These are phyloP conservation scores for Kwoniella europaea DNA, from an alignment of 768 basidiomycete species.

Conservation along the genomic window DNA sequence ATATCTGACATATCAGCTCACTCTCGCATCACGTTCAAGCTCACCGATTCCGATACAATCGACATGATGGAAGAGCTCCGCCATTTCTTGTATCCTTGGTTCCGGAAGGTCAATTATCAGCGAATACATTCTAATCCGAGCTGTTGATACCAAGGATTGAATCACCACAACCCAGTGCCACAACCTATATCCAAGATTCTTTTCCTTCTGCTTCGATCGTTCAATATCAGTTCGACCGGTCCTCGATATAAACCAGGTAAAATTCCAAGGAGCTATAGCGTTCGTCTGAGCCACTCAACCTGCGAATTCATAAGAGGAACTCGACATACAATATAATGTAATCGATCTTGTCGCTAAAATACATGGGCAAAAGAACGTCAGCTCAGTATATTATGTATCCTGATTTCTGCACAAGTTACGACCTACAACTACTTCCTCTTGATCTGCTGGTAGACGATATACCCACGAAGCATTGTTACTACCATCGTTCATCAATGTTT, in stretches of 20 bases:
- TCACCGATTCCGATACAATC: conserved; percentile 31
- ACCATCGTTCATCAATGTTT: background rate
- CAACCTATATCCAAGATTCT: conserved; percentile 30
- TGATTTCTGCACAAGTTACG: no score
- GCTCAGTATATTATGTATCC: background rate
- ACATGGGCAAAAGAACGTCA: background rate
- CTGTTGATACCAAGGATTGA: no score
- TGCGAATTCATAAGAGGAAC: background rate
- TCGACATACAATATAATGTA: conserved; percentile 26
- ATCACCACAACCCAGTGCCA: conserved; percentile 22
- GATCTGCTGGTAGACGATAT: conserved; percentile 27
- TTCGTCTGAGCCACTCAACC: background rate
- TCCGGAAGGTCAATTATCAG: background rate
- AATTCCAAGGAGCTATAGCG: conserved; percentile 4
- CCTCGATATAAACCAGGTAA: conserved; percentile 31
- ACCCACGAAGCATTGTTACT: conserved; percentile 27
- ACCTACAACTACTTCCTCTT: conserved; percentile 30
- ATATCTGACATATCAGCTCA: conserved; percentile 15
- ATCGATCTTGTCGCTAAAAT: conserved; percentile 22
- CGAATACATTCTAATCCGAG: background rate
- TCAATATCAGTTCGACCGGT: conserved; percentile 24
- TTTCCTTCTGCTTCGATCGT: background rate
- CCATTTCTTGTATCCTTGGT: conserved; percentile 29
- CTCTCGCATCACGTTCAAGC: background rate
- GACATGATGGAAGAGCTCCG: conserved; percentile 23